Evolutionary conservation across 2,329 filamentous ascomycete species (phyloP).

Genomic region (Shiraia bambusicola): DNA sequence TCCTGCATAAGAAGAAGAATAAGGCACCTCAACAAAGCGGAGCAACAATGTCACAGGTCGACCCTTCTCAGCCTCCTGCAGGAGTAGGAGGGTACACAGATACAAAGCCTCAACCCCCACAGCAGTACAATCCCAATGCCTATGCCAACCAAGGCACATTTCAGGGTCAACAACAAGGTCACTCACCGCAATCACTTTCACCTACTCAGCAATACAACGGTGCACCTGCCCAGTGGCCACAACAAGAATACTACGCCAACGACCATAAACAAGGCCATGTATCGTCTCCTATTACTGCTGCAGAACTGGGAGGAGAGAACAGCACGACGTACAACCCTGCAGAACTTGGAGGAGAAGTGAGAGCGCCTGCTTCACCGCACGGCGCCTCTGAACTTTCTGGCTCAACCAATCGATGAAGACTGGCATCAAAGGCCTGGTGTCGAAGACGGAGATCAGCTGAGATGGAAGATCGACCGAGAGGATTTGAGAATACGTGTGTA

Average conservation of each 20-base stretch:
- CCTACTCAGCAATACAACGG: conserved; percentile 17
- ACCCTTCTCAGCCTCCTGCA: conserved; percentile 13
- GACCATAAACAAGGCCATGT: conserved; percentile 5
- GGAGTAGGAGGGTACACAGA: conserved; percentile 20
- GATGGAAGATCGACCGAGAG: too few relatives aligned
- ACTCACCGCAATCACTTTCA: conserved; percentile 4
- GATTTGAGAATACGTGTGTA: too few relatives aligned
- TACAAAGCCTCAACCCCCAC: conserved; percentile 15
- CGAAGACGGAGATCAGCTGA: too few relatives aligned
- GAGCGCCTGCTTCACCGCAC: not conserved
- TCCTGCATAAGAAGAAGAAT: conserved; percentile 22
- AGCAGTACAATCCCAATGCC: conserved; percentile 6
- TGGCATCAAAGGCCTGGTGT: too few relatives aligned
- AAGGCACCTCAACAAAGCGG: conserved; percentile 10
- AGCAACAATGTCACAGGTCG: conserved; percentile 10
- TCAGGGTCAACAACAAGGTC: conserved; percentile 6
- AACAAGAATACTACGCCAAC: conserved; percentile 3
- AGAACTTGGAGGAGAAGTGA: conserved; percentile 6
- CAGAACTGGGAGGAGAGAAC: conserved; percentile 7
- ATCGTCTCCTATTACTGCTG: not conserved
- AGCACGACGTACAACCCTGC: conserved; percentile 2
- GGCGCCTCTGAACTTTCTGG: too few relatives aligned
- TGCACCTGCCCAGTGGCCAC: conserved; percentile 7
- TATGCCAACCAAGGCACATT: conserved; percentile 7
- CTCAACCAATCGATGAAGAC: too few relatives aligned